A percentile compares a stretch with the other conserved stretches of the same genome.
Conservation (phyloP, 2,329 filamentous ascomycete species). For the Sodiomyces alkalinus region DNA sequence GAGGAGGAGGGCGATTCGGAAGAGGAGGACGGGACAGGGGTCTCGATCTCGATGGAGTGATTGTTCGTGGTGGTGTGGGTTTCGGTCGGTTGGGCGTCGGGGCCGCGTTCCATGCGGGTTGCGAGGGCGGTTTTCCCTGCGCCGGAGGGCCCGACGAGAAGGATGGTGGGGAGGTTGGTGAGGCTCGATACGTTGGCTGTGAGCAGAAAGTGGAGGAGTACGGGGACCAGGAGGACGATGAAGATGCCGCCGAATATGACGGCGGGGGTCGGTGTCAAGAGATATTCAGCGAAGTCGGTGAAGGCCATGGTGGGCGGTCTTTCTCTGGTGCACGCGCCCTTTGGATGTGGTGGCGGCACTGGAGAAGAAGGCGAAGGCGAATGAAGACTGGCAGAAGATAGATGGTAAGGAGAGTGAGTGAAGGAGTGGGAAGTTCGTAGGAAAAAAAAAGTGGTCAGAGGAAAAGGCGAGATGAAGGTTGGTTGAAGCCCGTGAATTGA, state of each 20-base stretch:
- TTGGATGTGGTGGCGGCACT: slow-evolving; percentile 6
- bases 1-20: not conserved
- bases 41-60: slow-evolving; percentile 34
- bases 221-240: slow-evolving; percentile 56
- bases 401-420: not conserved
- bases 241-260: slow-evolving; percentile 54
- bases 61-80: slow-evolving; percentile 42
- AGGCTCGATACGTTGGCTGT: slow-evolving; percentile 52
- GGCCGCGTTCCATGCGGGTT: slow-evolving; percentile 52
- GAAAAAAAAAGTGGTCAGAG: no score
- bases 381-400: no score
- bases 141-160: slow-evolving; percentile 68
- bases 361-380: not conserved
- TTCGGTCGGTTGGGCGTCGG: slow-evolving; percentile 15
- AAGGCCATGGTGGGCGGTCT: slow-evolving; percentile 20
- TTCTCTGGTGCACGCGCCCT: no score
- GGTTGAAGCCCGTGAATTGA: no score
- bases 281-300: slow-evolving; percentile 28
- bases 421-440: slow-evolving; percentile 2
- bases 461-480: no score
- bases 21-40: slow-evolving; percentile 2
- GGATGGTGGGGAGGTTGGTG: slow-evolving; percentile 56
- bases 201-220: slow-evolving; percentile 64
- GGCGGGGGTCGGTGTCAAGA: slow-evolving; percentile 43
- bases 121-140: slow-evolving; percentile 79